Conservation (phyloP, 139 green algal genomes). For the Picochlorum sp. region DNA sequence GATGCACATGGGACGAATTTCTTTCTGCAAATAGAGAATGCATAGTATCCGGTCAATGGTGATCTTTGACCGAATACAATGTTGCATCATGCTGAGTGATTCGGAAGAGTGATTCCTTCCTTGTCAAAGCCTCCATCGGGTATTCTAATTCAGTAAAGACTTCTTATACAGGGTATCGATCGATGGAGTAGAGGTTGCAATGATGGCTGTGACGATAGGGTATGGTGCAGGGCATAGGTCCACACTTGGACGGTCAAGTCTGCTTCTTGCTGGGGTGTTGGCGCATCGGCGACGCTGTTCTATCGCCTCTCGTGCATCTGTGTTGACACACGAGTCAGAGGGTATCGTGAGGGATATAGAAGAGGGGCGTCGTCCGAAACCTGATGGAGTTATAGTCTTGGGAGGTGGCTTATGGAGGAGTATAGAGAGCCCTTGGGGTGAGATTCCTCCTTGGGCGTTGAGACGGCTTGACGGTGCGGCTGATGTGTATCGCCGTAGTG, state of each 20-base stretch:
- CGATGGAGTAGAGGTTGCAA: background rate
- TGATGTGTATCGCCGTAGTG: slow-evolving; percentile 8
- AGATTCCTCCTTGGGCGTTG: slow-evolving; percentile 40
- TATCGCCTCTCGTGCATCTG: too few relatives aligned
- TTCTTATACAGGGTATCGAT: background rate
- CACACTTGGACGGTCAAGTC: background rate
- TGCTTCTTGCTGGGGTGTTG: background rate
- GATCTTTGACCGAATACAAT: too few relatives aligned
- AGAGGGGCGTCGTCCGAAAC: too few relatives aligned
- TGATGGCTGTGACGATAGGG: background rate
- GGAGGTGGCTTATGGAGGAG: slow-evolving; percentile 33
- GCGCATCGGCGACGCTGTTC: background rate
- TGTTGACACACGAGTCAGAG: too few relatives aligned
- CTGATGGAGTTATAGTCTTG: slow-evolving; percentile 29
- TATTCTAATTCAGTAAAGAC: too few relatives aligned
- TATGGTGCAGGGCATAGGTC: too few relatives aligned
- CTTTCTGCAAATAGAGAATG: too few relatives aligned
- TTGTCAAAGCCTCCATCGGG: background rate
- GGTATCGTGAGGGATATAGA: too few relatives aligned
- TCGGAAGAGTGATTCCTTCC: background rate
- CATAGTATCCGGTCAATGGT: too few relatives aligned
- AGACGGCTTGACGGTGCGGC: slow-evolving; percentile 33
- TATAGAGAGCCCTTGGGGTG: slow-evolving; percentile 16
- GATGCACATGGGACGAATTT: too few relatives aligned
- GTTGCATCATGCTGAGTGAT: too few relatives aligned